Evolutionary conservation across 75 land plant genomes (phyloP).

Genomic region (Pinus albicaulis): DNA sequence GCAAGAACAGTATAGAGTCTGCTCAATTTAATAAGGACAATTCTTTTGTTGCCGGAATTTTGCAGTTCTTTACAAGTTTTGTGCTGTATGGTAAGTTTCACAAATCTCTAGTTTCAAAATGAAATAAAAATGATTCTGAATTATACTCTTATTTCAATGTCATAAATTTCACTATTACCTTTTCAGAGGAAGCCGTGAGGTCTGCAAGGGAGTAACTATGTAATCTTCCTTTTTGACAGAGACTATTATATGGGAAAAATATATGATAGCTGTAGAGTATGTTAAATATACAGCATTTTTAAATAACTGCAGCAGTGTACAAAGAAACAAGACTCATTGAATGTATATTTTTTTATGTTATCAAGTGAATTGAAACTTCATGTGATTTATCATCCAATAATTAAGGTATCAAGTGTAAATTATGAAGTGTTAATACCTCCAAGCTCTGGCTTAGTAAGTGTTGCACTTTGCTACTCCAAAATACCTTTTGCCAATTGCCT

Average conservation of each 20-base stretch:
- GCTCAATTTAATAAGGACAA: slow-evolving; percentile 13
- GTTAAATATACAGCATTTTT: not conserved
- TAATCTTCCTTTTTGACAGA: not conserved
- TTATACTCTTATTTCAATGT: not conserved
- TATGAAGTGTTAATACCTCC: too few species aligned
- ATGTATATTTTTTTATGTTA: not conserved
- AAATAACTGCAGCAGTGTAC: not conserved
- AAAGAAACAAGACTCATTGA: not conserved
- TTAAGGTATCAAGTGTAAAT: too few species aligned
- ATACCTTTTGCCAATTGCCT: too few species aligned
- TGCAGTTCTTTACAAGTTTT: slow-evolving; percentile 25
- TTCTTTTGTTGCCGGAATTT: slow-evolving; percentile 18
- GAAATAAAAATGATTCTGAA: not conserved
- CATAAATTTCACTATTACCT: not conserved
- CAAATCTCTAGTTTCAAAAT: not conserved
- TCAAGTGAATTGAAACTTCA: too few species aligned
- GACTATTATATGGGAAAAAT: not conserved
- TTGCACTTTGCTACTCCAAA: too few species aligned
- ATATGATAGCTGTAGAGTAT: not conserved
- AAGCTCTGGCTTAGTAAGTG: too few species aligned
- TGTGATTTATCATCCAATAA: too few species aligned
- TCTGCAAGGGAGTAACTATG: not conserved
- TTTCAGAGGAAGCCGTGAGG: not conserved
- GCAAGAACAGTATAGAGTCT: slow-evolving; percentile 6
- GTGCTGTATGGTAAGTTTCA: slow-evolving; percentile 23